Conservation (phyloP, 441 rosid species). For the Jatropha multifida region DNA sequence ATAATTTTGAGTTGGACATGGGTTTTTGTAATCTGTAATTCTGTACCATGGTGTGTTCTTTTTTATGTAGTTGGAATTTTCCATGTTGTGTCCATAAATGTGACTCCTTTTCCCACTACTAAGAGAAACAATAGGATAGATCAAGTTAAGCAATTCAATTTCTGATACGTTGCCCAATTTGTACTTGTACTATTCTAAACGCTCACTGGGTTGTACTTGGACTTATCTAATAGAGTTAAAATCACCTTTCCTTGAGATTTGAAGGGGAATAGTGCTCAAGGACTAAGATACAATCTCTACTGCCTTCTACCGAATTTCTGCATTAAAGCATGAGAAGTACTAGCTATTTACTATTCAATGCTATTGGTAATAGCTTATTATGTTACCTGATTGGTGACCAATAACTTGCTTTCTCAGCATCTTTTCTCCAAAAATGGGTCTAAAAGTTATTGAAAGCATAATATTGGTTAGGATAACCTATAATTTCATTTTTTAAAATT, state of each 20-base stretch:
- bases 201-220: neutral
- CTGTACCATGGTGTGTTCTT: neutral
- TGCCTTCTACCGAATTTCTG: neutral
- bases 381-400: neutral
- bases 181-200: neutral
- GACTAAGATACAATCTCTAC: neutral
- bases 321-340: neutral
- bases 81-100: neutral
- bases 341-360: conserved; percentile 1
- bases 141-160: neutral
- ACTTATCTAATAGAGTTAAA: neutral
- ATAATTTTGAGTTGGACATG: neutral
- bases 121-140: neutral
- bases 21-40: neutral
- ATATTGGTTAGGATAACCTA: neutral
- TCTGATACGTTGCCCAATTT: neutral
- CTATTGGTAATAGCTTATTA: neutral
- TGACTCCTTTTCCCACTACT: neutral
- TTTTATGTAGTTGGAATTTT: neutral
- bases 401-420: neutral
- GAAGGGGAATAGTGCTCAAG: neutral
- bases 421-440: neutral
- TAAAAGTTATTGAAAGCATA: neutral
- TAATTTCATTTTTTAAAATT: neutral
- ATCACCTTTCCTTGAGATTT: neutral